Conservation (phyloP, 306 rosid species). For the Sicyos baderoa region DNA sequence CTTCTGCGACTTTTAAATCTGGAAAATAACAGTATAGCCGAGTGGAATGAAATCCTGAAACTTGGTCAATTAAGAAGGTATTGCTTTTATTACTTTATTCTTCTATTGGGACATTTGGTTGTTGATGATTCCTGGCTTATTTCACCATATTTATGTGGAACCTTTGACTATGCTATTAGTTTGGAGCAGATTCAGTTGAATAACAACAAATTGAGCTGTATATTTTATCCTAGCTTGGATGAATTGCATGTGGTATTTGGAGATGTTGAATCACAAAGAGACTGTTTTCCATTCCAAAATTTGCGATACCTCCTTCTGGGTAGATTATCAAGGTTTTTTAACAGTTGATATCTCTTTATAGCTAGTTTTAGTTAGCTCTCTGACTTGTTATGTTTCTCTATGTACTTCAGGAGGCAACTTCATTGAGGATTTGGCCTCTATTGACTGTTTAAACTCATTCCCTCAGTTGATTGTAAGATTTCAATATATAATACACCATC, state of each 20-base stretch:
- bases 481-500: not conserved
- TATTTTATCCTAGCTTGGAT: conserved; percentile 49
- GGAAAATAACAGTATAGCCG: conserved; percentile 69
- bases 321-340: conserved; percentile 30
- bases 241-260: conserved; percentile 28
- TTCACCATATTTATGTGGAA: conserved; percentile 25
- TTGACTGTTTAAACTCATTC: conserved; percentile 67
- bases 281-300: conserved; percentile 50
- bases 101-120: not conserved
- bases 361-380: conserved; percentile 22
- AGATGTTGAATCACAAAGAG: conserved; percentile 24
- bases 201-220: conserved; percentile 59
- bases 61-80: conserved; percentile 75
- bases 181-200: conserved; percentile 91
- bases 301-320: conserved; percentile 78
- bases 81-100: conserved; percentile 10
- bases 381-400: conserved; percentile 15
- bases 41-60: conserved; percentile 77
- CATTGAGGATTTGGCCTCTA: conserved; percentile 53
- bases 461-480: conserved; percentile 72
- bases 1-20: conserved; percentile 74
- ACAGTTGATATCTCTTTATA: not conserved
- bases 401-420: conserved; percentile 64
- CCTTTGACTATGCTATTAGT: conserved; percentile 41
- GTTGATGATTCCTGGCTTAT: not conserved